Evolutionary conservation across 2,329 filamentous ascomycete species (phyloP), one percentile per base, ranked within the genome.

Genomic region (Pyricularia pennisetigena): DNA sequence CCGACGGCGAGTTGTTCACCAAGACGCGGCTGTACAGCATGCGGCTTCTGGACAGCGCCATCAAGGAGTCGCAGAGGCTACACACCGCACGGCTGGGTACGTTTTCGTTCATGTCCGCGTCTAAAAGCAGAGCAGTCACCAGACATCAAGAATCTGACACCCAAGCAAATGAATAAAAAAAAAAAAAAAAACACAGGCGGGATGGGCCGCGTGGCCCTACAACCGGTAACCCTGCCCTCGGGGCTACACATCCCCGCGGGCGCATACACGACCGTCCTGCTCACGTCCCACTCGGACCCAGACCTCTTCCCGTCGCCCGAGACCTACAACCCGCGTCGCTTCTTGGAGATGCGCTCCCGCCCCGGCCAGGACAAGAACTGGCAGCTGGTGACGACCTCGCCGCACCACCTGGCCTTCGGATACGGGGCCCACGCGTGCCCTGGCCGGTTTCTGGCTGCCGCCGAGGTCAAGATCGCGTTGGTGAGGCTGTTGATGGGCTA

Each of bases 371-470:
- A 61, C 7, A 61, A 61, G 57, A 26, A 61, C 57, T 61, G 57
- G 57, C 57, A 61, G 57, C 57, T 61, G 57, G 57, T 61, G 57
- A 61, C 57, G 23, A 61, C 57, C 8, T 61, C 57, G 57, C 57
- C 57, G 57, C 57, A 61, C 5, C 75, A 81, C 69, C 76, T 81
- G 72, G 79, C 81, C 70, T 83, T 83, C 69, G 82, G 82, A 3
- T 79, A 80, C 4, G 82, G 82, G 35, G 79, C 79, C 69, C 79
- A 82, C 70, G 80, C 82, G 2, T 83, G 82, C 64, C 82, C 82
- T 0, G 82, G 82, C 2, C 77, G 82, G 16, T 83, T 83, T 74
- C 82, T 83, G 71, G 81, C 81, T 16, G 74, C 76, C 29, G 80
- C 81, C 70, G 79, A 80, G 72, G 79, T 83, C 70, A 82, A 83